These are phyloP conservation scores for Suillus americanus DNA, from an alignment of 768 basidiomycete genomes.

Conservation along the genomic window DNA sequence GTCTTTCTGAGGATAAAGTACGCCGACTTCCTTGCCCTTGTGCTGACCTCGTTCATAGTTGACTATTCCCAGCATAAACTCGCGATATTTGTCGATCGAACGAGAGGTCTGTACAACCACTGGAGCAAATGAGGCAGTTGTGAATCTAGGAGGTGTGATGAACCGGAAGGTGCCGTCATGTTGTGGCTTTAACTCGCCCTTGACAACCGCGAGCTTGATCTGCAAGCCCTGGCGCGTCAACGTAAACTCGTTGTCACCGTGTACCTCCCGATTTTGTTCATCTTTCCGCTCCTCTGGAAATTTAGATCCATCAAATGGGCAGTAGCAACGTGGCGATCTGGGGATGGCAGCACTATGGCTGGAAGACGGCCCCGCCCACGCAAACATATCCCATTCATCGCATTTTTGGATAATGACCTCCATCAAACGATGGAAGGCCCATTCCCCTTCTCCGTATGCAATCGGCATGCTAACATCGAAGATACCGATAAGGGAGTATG, in stretches of 20 bases:
- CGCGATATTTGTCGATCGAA: neutral
- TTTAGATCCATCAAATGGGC: neutral
- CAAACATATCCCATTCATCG: constrained; percentile 24
- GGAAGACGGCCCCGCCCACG: constrained; percentile 21
- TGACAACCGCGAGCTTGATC: constrained; percentile 13
- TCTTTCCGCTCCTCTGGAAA: constrained; percentile 1
- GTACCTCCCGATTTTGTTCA: neutral
- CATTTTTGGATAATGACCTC: constrained; percentile 21
- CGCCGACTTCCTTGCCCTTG: neutral
- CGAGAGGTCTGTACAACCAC: neutral
- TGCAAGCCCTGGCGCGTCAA: constrained; percentile 16
- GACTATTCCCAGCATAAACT: constrained; percentile 5
- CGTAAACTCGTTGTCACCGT: constrained; percentile 16
- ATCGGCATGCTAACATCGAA: constrained; percentile 21
- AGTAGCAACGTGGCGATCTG: constrained; percentile 17
- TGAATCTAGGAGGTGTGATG: neutral
- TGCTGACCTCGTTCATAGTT: neutral
- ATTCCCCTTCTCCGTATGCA: constrained; percentile 18
- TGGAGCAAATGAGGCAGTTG: neutral
- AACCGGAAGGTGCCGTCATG: neutral
- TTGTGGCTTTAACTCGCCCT: constrained; percentile 4
- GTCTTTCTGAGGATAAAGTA: constrained; percentile 1
- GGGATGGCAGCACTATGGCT: constrained; percentile 15
- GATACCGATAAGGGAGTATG: constrained; percentile 26
- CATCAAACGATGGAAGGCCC: constrained; percentile 28